Evolutionary conservation across 2,329 filamentous ascomycete genomes (phyloP).

Genomic region (Penicillium paneum): DNA sequence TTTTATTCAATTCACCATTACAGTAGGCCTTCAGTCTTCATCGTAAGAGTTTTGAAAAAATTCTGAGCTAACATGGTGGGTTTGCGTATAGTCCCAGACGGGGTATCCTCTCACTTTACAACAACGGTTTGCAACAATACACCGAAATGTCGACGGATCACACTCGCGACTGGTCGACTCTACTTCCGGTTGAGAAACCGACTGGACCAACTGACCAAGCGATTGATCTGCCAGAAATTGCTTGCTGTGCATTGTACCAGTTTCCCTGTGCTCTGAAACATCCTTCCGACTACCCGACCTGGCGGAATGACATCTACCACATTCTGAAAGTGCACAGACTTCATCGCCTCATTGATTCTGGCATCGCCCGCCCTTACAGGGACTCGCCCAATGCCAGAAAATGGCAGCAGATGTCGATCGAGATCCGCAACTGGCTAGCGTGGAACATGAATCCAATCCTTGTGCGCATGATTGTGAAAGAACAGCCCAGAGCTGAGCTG

Average conservation of each 20-base stretch:
- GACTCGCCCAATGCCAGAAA: background rate
- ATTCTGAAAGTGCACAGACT: background rate
- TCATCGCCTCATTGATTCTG: background rate
- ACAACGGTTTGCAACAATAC: background rate
- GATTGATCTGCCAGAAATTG: background rate
- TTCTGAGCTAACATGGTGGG: background rate
- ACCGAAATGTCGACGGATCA: background rate
- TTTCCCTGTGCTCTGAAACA: background rate
- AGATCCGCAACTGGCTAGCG: background rate
- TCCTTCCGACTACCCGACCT: background rate
- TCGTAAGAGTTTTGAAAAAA: background rate
- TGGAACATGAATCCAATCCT: background rate
- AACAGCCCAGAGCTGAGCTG: background rate
- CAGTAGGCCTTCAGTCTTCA: background rate
- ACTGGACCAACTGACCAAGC: background rate
- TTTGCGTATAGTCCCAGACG: background rate
- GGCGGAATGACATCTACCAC: background rate
- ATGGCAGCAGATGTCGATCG: background rate
- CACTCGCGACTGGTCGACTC: background rate
- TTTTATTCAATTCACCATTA: background rate
- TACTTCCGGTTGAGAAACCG: background rate
- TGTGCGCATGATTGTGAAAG: background rate
- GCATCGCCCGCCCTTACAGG: background rate
- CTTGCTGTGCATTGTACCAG: background rate
- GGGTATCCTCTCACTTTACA: background rate